phyloP scores from a whole-genome alignment of 352 stramenopile species.

The Phytophthora hibernalis region DNA sequence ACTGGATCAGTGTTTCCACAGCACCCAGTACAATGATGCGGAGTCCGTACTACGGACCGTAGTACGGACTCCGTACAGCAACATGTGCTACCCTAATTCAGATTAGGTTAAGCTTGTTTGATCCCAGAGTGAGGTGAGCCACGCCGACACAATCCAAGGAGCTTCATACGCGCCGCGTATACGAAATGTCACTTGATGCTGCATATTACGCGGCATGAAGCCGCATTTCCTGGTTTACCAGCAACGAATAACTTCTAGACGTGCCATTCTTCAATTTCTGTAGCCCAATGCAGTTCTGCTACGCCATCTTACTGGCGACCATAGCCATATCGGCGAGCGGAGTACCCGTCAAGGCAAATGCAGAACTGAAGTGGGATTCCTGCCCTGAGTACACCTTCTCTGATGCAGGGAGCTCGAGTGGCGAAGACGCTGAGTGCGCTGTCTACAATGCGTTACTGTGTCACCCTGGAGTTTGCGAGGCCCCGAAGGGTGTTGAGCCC shows the following conservation, averaged over 20 bases:
- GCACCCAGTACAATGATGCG: too few relatives aligned
- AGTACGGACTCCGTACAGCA: too few relatives aligned
- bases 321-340: not conserved
- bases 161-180: too few relatives aligned
- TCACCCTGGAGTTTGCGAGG: conserved; percentile 21
- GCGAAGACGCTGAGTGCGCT: conserved; percentile 26
- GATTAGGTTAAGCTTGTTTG: too few relatives aligned
- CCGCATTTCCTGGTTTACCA: too few relatives aligned
- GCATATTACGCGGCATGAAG: too few relatives aligned
- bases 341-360: not conserved
- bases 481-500: not conserved
- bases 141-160: too few relatives aligned
- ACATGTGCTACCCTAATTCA: too few relatives aligned
- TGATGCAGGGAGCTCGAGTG: conserved; percentile 3
- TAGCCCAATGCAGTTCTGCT: not conserved
- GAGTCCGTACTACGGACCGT: too few relatives aligned
- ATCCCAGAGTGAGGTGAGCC: too few relatives aligned
- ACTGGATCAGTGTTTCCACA: too few relatives aligned
- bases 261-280: not conserved
- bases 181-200: too few relatives aligned
- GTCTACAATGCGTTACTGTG: conserved; percentile 32
- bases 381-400: conserved; percentile 24
- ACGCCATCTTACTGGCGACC: not conserved
- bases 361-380: conserved; percentile 5
- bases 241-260: not conserved